Conservation (phyloP, 345 rosid species). For the Firmiana major region DNA sequence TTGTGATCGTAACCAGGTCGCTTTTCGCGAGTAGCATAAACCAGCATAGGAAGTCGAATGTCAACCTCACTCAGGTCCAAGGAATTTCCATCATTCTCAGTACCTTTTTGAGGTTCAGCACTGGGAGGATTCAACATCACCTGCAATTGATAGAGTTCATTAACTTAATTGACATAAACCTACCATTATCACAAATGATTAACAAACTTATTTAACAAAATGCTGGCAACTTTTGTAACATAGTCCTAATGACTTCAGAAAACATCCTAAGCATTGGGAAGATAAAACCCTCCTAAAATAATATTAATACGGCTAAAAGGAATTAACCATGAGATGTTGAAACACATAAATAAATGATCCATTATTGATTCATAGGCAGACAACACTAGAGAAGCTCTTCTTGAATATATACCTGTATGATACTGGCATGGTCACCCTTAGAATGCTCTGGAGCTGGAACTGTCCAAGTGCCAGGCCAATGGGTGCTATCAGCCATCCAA, state of each 20-base stretch:
- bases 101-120: conserved; percentile 38
- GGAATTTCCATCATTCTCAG: conserved; percentile 27
- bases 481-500: conserved; percentile 84
- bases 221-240: background rate
- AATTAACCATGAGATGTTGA: background rate
- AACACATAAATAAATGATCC: background rate
- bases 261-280: background rate
- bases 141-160: conserved; percentile 28
- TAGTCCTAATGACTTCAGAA: background rate
- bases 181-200: background rate
- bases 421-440: conserved; percentile 74
- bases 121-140: conserved; percentile 74
- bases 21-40: conserved; percentile 77
- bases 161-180: conserved; percentile 2
- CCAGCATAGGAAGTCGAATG: conserved; percentile 77
- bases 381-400: background rate
- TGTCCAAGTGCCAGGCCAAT: conserved; percentile 86
- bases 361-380: background rate
- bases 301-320: background rate
- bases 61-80: conserved; percentile 61
- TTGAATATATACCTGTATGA: conserved; percentile 51
- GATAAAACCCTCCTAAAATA: background rate
- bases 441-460: conserved; percentile 53
- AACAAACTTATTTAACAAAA: background rate
- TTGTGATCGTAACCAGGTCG: conserved; percentile 87